A percentile compares a stretch with the other conserved stretches of the same genome.
These are phyloP conservation scores for Udeniomyces megalosporus DNA, from an alignment of 768 basidiomycete genomes.

Conservation along the genomic window DNA sequence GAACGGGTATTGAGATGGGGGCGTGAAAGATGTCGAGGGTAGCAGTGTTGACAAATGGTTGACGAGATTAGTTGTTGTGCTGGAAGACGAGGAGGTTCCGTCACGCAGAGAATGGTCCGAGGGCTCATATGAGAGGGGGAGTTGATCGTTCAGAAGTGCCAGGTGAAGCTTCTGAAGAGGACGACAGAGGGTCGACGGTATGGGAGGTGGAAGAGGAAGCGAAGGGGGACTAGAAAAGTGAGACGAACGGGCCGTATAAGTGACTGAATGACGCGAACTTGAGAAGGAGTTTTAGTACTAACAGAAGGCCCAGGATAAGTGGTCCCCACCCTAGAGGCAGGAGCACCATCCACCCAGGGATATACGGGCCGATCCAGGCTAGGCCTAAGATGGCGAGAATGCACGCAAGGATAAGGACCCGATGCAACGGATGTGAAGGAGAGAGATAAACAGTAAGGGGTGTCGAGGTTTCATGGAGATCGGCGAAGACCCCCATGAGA, in stretches of 20 bases:
- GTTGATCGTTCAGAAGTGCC: neutral
- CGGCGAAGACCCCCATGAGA: constrained; percentile 14
- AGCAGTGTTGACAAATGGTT: no score
- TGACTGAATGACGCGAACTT: no score
- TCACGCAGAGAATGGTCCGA: neutral
- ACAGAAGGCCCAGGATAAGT: constrained; percentile 1
- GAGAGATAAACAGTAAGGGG: neutral
- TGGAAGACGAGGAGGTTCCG: no score
- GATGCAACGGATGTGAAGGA: constrained; percentile 3
- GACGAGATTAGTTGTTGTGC: no score
- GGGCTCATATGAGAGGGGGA: neutral
- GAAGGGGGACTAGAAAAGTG: neutral
- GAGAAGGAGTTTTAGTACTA: no score
- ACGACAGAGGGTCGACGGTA: neutral
- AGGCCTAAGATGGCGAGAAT: neutral
- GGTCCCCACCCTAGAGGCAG: constrained; percentile 8
- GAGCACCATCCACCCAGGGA: neutral
- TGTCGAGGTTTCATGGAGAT: constrained; percentile 1
- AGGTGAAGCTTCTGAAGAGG: neutral
- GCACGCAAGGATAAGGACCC: neutral
- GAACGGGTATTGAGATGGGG: no score
- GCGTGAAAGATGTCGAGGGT: no score
- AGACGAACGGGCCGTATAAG: no score
- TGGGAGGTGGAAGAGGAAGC: neutral
- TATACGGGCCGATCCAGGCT: neutral